Base-by-base conservation (phyloP, 768 basidiomycete genomes). In the Macrolepiota albuminosa region DNA sequence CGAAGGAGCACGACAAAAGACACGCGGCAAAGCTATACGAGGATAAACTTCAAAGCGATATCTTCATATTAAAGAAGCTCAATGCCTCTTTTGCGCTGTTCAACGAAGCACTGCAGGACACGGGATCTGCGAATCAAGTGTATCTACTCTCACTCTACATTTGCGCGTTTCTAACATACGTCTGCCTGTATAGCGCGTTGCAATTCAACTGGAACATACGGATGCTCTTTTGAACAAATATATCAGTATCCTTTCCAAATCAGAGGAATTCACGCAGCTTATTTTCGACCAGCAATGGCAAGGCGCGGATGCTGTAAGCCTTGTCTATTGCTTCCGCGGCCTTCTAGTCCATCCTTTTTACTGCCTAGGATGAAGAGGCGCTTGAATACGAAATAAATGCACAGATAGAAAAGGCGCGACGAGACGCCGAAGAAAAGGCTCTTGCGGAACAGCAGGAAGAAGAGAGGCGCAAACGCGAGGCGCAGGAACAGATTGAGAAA, bases 201-300 rank as follows among this genome's bases (percentile, higher is more conserved):
- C 86, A 10, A 71, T 70, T 34, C 89, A 91, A 63, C 70, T 93
- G 37, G 80, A 79, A 50, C 83, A 91, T 63, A 92, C 91, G 0
- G 85, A 92, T 66, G 82, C 81, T 1, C 73, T 93, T 58, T 74
- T 93, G 60, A 85, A 89, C 71, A 88, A 85, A 78, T 93, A 93
- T 68, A 81, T 89, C 46, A 74, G 73, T 45, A 83, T 90, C 50
- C 75, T 93, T 21, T 81, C 83, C 6, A 85, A 83, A 69, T 88
- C 89, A 2, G 90, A 91, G 70, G 80, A 83, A 14, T 79, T 83
- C 61, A 75, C 88, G 3, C 81, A 81, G 34, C 71, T 92, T 59
- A 83, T 93, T 18, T 85, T 91, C 61, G 90, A 93, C 68, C 87
- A 90, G 61, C 74, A 82, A 59, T 93, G 88, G 88, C 74, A 81